Evolutionary conservation across 2,329 filamentous ascomycete genomes (phyloP), one percentile per base, ranked within the genome.

Genomic region (Lasiodiplodia sp.): DNA sequence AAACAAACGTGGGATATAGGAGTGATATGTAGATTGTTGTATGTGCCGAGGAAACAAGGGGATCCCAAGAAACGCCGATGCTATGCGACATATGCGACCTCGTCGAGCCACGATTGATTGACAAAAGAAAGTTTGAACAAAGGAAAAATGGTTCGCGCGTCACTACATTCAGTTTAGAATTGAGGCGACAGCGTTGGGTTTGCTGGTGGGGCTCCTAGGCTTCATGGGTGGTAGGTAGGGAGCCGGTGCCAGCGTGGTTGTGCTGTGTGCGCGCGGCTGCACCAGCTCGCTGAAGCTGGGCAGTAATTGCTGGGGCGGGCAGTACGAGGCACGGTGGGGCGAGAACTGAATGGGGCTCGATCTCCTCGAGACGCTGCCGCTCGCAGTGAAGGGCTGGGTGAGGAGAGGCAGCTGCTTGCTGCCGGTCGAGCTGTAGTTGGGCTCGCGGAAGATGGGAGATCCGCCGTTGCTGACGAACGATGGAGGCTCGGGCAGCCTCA

Each of bases 221-320:
- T 68, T 64, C 67, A 55, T 64, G 16, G 69, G 72, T 8, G 69
- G 58, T n/a, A 76, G 71, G 21, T 74, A 75, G 18, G 65, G 55
- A 10, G 53, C 56, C 11, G 65, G 55, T 6, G 55, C 40, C n/a
- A 57, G 38, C 2, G 52, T 57, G 2, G 21, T 14, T 11, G 65
- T 25, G 34, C 40, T 52, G 4, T 73, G 71, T 3, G 78, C 68
- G 12, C 71, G 74, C 4, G 72, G 37, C 71, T 79, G 65, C 6
- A 75, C 73, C 25, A 80, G 71, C 10, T 74, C 75, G 55, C 76
- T 72, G 69, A 78, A 79, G 25, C 75, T 62, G 67, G 78, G 78
- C 18, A 80, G 71, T 18, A 73, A 70, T 23, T 72, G 73, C 67
- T 79, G 78, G 71, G 25, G 44, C 53, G 68, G 23, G 47, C 60